Evolutionary conservation across 495 filamentous ascomycete species (phyloP).

Genomic region (Apiosordaria backusii): DNA sequence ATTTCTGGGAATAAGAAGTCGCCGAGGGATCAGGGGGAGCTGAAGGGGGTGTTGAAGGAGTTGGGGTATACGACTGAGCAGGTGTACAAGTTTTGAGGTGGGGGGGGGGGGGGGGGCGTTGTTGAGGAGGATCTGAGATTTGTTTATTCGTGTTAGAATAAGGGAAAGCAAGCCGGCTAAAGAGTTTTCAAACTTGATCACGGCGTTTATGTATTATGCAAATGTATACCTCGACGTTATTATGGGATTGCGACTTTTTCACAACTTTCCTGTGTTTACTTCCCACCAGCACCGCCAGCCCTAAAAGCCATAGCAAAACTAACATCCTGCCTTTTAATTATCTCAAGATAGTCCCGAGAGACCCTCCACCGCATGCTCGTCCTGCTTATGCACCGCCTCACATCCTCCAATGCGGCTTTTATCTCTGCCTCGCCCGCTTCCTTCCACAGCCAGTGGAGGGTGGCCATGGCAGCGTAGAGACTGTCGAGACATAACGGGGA

Average conservation of each 20-base stretch:
- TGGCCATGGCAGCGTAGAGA: conserved; percentile 23
- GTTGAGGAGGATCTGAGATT: too few species aligned
- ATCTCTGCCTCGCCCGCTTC: conserved; percentile 22
- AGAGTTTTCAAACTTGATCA: too few species aligned
- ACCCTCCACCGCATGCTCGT: conserved; percentile 22
- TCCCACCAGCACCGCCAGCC: too few species aligned
- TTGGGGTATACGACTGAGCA: conserved; percentile 89
- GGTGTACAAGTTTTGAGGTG: conserved; percentile 87
- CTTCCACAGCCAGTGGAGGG: conserved; percentile 29
- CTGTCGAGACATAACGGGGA: conserved; percentile 26
- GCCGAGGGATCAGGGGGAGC: conserved; percentile 88
- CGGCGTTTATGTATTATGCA: not conserved
- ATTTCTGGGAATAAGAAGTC: conserved; percentile 85
- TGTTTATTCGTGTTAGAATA: conserved; percentile 9
- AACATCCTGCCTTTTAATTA: conserved; percentile 23
- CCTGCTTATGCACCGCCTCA: conserved; percentile 11
- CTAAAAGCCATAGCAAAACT: conserved; percentile 17
- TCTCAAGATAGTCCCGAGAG: conserved; percentile 21
- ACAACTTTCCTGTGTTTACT: not conserved
- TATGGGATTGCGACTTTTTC: not conserved
- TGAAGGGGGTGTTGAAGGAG: conserved; percentile 79
- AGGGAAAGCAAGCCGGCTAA: conserved; percentile 1
- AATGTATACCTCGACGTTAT: not conserved
- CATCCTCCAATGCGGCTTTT: conserved; percentile 15
- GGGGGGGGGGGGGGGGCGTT: too few species aligned